Base-by-base conservation (phyloP, 768 basidiomycete species). In the Suillus subalutaceus region DNA sequence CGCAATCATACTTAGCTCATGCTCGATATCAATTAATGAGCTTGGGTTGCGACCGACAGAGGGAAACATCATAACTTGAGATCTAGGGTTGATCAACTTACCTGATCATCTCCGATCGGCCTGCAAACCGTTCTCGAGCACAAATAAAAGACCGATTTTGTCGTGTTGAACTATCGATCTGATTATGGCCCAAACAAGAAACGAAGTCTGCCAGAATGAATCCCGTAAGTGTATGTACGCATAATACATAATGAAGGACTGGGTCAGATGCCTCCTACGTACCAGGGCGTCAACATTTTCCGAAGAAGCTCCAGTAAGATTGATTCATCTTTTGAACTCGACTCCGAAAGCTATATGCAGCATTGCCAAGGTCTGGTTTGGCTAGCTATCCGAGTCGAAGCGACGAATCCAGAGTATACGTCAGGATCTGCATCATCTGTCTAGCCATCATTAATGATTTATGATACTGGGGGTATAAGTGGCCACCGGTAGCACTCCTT, bases 401-500 rank as follows among this genome's bases (percentile, higher is more conserved):
- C n/a, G 9, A 77, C 56, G 64, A 75, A 77, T 26, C 74, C 69
- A 6, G 78, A 67, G 67, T 75, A 77, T 12, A 70, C 66, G 8
- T 72, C 63, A 7, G 73, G 74, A 52, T 79, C 72, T 59, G 76
- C 48, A 75, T 38, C 50, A 79, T 70, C 35, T 62, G 63, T 75
- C 78, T 79, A 32, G 37, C 35, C 48, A 63, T 30, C 41, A 64
- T 32, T 43, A 57, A 32, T 64, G 43, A 46, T 40, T 57, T 38
- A 20, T 35, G 37, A 48, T 13, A 32, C 35, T 56, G 9, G 55
- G 12, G 20, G 35, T 35, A 20, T 6, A 56, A 12, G 20, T 35
- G 18, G 32, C 15, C 35, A 56, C 80, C 9, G 79, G 68, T 20
- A 79, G 70, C 9, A 79, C 73, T 2, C 77, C 77, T 64, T 75